phyloP scores from a whole-genome alignment of 2,329 filamentous ascomycete genomes.

The Aspergillus spinulosporus region DNA sequence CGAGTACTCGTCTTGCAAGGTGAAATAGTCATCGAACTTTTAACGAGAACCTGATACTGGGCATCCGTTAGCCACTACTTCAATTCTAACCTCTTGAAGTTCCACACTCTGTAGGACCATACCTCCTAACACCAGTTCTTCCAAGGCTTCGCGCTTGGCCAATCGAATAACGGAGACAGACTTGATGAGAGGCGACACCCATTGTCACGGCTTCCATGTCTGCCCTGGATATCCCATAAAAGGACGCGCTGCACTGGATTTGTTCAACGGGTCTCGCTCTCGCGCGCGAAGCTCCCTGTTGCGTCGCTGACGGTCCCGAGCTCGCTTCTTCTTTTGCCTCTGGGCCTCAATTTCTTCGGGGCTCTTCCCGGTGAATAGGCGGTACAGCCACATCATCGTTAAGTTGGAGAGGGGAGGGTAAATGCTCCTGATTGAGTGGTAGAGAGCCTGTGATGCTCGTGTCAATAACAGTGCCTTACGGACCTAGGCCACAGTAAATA shows the following conservation, averaged over 20 bases:
- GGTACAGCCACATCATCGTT: slow-evolving; percentile 6
- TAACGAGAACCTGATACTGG: too few relatives aligned
- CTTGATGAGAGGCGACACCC: background rate
- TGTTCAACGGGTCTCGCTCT: background rate
- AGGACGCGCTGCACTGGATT: background rate
- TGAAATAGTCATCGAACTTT: too few relatives aligned
- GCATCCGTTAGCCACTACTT: too few relatives aligned
- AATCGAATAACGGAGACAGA: too few relatives aligned
- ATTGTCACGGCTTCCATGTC: slow-evolving; percentile 5
- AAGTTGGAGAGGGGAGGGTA: too few relatives aligned
- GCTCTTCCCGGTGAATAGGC: background rate
- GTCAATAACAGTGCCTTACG: background rate
- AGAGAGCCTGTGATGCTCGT: background rate
- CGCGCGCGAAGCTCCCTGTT: slow-evolving; percentile 2
- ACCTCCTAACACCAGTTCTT: too few relatives aligned
- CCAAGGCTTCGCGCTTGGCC: too few relatives aligned
- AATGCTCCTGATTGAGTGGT: background rate
- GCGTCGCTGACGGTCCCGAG: slow-evolving; percentile 1
- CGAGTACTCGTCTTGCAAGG: too few relatives aligned
- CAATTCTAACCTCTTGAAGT: too few relatives aligned
- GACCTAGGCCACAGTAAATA: background rate
- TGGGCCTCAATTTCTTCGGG: slow-evolving; percentile 6
- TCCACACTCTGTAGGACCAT: too few relatives aligned
- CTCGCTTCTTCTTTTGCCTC: slow-evolving; percentile 1
- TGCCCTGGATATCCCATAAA: slow-evolving; percentile 8